Evolutionary conservation across 345 rosid species (phyloP), one percentile per base, ranked within the genome.

Genomic region (Camelina neglecta): DNA sequence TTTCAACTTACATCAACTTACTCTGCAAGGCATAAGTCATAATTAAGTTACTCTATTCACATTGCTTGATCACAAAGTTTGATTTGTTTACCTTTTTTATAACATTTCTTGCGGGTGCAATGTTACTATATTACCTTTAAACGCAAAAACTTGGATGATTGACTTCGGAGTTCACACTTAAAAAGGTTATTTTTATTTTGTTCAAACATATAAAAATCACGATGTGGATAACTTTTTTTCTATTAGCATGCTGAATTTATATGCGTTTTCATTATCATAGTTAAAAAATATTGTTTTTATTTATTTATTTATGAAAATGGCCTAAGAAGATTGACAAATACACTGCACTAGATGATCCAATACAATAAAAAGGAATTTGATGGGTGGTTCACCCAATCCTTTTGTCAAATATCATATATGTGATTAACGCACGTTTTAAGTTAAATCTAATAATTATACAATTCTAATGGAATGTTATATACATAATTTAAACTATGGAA

Each of bases 51-150:
- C 74, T 78, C 77, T 58, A 66, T 45, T 68, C 50, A 72, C 58
- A 78, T 78, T 67, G 78, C 81, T 78, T 78, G 77, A 44, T 59
- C 53, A 66, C 81, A 66, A 78, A 67, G 77, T 78, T 42, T 73
- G 26, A 78, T 78, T 72, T 72, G 77, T 65, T 59, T 77, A 59
- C 49, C 77, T 33, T 66, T 71, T 59, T 44, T 3, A 58, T 31
- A 71, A 21, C 67, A 71, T 26, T 48, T 57, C 42, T 11, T 11
- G 13, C 31, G 58, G 48, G 72, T 77, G 80, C 76, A 54, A 71
- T 64, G 65, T 71, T 64, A 71, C 75, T 77, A 64, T 77, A 44
- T 71, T 65, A 48, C 26, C 76, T 69, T 76, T 55, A 16, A 69
- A 23, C 33, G 4, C 21, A 36, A 63, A 41, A 68, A 35, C 16